Conservation (phyloP, 2,329 filamentous ascomycete genomes). For the Orbilia brochopaga region DNA sequence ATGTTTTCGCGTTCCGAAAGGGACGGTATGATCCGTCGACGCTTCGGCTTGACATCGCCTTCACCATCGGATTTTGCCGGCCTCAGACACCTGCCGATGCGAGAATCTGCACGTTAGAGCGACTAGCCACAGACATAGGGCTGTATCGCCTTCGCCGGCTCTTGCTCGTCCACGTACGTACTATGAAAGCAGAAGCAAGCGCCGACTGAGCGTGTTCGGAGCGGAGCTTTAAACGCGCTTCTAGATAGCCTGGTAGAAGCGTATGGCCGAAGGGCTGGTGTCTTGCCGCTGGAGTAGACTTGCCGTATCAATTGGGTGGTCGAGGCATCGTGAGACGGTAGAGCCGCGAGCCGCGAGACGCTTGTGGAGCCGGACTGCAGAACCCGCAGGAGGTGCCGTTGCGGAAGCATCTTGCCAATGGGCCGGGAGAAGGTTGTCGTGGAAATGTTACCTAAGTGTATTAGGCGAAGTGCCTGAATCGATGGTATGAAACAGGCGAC, state of each 20-base stretch:
- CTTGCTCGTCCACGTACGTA: slow-evolving; percentile 35
- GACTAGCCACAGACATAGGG: neutral
- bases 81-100: slow-evolving; percentile 18
- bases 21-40: slow-evolving; percentile 28
- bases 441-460: too few relatives aligned
- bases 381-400: slow-evolving; percentile 18
- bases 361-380: slow-evolving; percentile 4
- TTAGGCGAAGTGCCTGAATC: neutral
- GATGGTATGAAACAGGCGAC: slow-evolving; percentile 1
- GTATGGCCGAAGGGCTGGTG: neutral
- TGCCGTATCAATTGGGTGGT: neutral
- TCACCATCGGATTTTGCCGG: slow-evolving; percentile 3
- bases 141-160: slow-evolving; percentile 2
- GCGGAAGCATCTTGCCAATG: slow-evolving; percentile 26
- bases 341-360: neutral
- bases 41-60: slow-evolving; percentile 14
- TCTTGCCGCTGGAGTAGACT: neutral
- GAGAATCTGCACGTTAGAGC: neutral
- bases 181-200: slow-evolving; percentile 32
- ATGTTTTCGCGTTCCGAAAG: slow-evolving; percentile 76
- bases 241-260: too few relatives aligned
- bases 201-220: neutral
- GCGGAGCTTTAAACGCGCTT: neutral
- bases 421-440: neutral
- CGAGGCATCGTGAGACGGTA: neutral